phyloP scores from a whole-genome alignment of 371 early-diverging fungal species.

The Syncephalastrum sp. region DNA sequence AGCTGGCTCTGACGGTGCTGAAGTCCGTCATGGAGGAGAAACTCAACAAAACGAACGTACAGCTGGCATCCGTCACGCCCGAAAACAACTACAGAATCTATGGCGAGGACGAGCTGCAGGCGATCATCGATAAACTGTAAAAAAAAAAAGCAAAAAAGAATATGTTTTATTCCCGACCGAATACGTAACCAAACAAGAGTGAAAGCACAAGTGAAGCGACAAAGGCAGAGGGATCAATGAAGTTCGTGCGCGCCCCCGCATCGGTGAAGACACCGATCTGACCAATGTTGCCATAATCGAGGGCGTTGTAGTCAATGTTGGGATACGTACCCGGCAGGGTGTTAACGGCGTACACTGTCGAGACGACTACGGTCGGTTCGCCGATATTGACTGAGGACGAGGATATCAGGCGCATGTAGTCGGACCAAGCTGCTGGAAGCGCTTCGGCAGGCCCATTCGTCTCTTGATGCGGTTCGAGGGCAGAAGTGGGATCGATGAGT shows the following conservation, averaged over 20 bases:
- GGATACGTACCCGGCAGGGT: constrained; percentile 10
- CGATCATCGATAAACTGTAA: constrained; percentile 66
- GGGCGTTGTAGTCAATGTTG: constrained; percentile 11
- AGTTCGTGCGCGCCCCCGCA: background rate
- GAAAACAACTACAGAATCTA: constrained; percentile 77
- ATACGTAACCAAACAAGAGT: constrained; percentile 5
- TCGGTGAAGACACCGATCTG: constrained; percentile 15
- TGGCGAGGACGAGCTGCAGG: constrained; percentile 70
- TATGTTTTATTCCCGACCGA: constrained; percentile 6
- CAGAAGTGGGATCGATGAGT: too few species aligned
- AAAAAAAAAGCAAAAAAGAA: constrained; percentile 1
- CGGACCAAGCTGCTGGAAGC: too few species aligned
- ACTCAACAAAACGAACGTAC: constrained; percentile 92
- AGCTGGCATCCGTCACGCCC: constrained; percentile 91
- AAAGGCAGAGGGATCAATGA: constrained; percentile 4
- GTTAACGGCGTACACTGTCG: constrained; percentile 13
- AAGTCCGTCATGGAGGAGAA: constrained; percentile 99
- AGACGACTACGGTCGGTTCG: too few species aligned
- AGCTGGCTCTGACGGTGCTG: constrained; percentile 90
- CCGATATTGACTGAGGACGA: too few species aligned
- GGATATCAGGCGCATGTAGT: too few species aligned
- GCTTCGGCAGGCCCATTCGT: too few species aligned
- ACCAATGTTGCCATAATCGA: constrained; percentile 12
- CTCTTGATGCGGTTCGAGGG: too few species aligned
- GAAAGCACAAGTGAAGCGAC: constrained; percentile 1